Conservation (phyloP, 805 yeast genomes). For the Candida stauntonica region DNA sequence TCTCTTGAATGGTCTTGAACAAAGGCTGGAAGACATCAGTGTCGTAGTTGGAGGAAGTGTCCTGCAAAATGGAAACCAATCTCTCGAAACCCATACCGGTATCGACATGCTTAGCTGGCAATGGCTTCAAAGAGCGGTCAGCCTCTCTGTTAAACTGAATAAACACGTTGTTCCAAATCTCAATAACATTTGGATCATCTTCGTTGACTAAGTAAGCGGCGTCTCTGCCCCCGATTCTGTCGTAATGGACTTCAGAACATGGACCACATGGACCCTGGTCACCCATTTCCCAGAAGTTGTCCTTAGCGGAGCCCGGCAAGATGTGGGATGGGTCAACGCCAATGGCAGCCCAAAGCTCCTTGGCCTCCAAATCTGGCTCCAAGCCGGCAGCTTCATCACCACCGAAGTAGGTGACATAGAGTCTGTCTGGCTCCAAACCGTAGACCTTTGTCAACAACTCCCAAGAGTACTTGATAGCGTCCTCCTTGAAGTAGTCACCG, state of each 20-base stretch:
- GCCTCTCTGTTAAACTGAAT: constrained; percentile 96
- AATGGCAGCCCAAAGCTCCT: constrained; percentile 74
- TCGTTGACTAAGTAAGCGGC: constrained; percentile 85
- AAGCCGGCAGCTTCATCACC: constrained; percentile 83
- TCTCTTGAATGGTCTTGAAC: constrained; percentile 80
- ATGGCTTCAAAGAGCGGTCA: constrained; percentile 68
- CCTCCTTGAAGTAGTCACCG: constrained; percentile 97
- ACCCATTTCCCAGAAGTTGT: constrained; percentile 99
- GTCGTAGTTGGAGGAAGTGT: constrained; percentile 89
- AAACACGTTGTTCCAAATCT: constrained; percentile 96
- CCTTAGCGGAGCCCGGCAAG: constrained; percentile 83
- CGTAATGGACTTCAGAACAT: constrained; percentile 96
- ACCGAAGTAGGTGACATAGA: constrained; percentile 94
- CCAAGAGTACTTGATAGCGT: constrained; percentile 88
- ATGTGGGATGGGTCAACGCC: constrained; percentile 93
- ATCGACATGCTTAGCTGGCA: constrained; percentile 95
- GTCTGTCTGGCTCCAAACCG: constrained; percentile 70
- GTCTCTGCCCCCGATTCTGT: constrained; percentile 97
- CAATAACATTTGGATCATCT: constrained; percentile 98
- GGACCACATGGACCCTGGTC: constrained; percentile 99
- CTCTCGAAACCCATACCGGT: constrained; percentile 99
- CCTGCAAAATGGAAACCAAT: constrained; percentile 89
- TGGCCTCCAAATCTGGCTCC: constrained; percentile 92
- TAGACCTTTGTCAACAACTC: constrained; percentile 82
- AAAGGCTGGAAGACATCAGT: constrained; percentile 94